Evolutionary conservation across 805 yeast species (phyloP).

Genomic region (Starmerella vitae): DNA sequence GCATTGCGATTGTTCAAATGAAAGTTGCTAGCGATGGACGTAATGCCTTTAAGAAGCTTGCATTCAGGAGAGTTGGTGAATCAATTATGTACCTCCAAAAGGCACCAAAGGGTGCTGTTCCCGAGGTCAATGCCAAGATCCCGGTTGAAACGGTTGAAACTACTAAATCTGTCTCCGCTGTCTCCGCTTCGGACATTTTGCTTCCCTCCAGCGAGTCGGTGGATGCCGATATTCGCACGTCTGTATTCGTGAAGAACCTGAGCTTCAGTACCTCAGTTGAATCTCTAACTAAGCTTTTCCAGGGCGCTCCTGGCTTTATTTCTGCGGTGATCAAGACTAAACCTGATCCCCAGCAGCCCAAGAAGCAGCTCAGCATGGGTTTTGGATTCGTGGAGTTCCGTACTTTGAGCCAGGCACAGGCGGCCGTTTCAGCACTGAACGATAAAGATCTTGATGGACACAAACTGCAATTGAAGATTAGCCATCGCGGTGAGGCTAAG

Average conservation of each 20-base stretch:
- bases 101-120: slow-evolving; percentile 77
- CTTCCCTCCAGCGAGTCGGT: slow-evolving; percentile 17
- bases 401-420: slow-evolving; percentile 61
- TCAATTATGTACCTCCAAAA: slow-evolving; percentile 82
- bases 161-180: slow-evolving; percentile 13
- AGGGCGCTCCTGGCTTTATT: slow-evolving; percentile 62
- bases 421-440: slow-evolving; percentile 60
- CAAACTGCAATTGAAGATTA: slow-evolving; percentile 72
- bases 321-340: slow-evolving; percentile 74
- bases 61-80: slow-evolving; percentile 78
- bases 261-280: slow-evolving; percentile 63
- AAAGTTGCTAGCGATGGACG: slow-evolving; percentile 73
- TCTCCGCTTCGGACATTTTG: slow-evolving; percentile 15
- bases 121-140: slow-evolving; percentile 22
- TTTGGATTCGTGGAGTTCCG: slow-evolving; percentile 91
- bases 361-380: slow-evolving; percentile 79
- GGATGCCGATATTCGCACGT: slow-evolving; percentile 48
- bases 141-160: slow-evolving; percentile 33
- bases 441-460: slow-evolving; percentile 79
- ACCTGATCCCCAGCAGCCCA: slow-evolving; percentile 65
- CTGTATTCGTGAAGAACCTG: slow-evolving; percentile 82
- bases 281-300: slow-evolving; percentile 48
- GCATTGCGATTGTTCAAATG: slow-evolving; percentile 86
- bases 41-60: slow-evolving; percentile 73
- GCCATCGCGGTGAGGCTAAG: slow-evolving; percentile 46